Conservation (phyloP, 495 filamentous ascomycete genomes). For the Amphirosellinia nigrospora region DNA sequence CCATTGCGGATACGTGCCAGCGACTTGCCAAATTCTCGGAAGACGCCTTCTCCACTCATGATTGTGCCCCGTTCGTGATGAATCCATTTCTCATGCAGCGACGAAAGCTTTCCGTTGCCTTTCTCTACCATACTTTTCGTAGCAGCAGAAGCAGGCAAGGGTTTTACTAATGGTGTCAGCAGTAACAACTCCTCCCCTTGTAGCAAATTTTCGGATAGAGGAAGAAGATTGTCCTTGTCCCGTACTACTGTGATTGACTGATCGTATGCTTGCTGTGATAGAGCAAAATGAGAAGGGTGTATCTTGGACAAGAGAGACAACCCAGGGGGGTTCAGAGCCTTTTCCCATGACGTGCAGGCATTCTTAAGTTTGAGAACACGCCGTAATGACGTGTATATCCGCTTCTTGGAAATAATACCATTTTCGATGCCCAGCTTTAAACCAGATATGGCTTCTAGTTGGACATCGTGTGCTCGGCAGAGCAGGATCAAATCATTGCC, state of each 20-base stretch:
- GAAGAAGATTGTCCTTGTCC: conserved; percentile 78
- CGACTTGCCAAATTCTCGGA: conserved; percentile 80
- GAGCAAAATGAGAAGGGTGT: conserved; percentile 75
- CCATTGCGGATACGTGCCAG: conserved; percentile 81
- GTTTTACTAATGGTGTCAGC: conserved; percentile 84
- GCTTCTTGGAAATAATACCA: conserved; percentile 75
- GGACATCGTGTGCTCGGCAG: conserved; percentile 82
- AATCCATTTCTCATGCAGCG: conserved; percentile 58
- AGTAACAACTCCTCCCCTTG: conserved; percentile 84
- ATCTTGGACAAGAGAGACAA: conserved; percentile 73
- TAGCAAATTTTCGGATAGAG: conserved; percentile 76
- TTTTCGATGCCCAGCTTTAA: conserved; percentile 86
- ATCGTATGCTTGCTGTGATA: conserved; percentile 84
- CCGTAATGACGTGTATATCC: conserved; percentile 74
- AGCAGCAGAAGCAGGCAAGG: conserved; percentile 79
- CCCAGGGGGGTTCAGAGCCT: conserved; percentile 80
- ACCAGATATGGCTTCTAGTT: conserved; percentile 85
- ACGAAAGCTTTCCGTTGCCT: conserved; percentile 51
- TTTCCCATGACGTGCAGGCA: conserved; percentile 81
- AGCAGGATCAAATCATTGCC: conserved; percentile 86
- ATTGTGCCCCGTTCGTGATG: conserved; percentile 70
- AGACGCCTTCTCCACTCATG: conserved; percentile 86
- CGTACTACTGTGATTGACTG: conserved; percentile 84
- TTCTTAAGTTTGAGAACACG: conserved; percentile 77
- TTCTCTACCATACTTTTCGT: conserved; percentile 59